Base-by-base conservation (phyloP, 2,329 filamentous ascomycete genomes). In the Fusarium verticillioides region DNA sequence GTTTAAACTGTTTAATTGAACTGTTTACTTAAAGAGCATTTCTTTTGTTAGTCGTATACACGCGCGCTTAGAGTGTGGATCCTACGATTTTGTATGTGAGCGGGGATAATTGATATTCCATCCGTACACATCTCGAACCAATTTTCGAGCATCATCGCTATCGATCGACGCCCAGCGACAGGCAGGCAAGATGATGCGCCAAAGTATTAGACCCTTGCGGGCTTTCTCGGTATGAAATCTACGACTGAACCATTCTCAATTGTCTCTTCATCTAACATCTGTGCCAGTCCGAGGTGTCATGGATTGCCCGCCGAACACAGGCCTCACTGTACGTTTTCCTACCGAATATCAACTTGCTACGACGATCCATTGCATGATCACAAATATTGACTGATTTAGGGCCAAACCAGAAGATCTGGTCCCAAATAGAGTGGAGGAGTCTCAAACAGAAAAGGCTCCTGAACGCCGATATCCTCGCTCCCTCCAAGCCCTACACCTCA, bases 401-500 rank as follows among this genome's bases (percentile, higher is more conserved):
- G 66, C 74, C 30, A 47, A 68, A 30, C 70, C 72, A 28, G 63
- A 26, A 63, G 74, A 77, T 12, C 42, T 74, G 26, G 37, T 57
- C 11, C 70, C 73, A 5, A 75, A 70, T 23, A 74, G 75, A 42
- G 18, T 34, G 37, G 43, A 75, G 30, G 53, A 50, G 40, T 16
- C 69, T 2, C 39, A 42, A 19, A 16, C 58, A 68, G 54, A 62
- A 30, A 18, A 26, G 58, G 65, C 82, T 60, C 61, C 54, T 34
- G 40, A 63, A 62, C 69, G 82, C 13, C 92, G 94, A 72, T 85
- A 93, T 43, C 95, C 95, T 42, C 90, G 94, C 77, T 90, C 92
- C 71, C 90, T 98, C 36, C 93, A 97, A 84, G 94, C 96, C 42
- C 86, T 97, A 49, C 96, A 97, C 83, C 89, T 98, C 56, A 90